Percentiles rank a stretch among this genome's conserved stretches.
Conservation (phyloP, 495 filamentous ascomycete genomes). For the Penicillium flavigenum region DNA sequence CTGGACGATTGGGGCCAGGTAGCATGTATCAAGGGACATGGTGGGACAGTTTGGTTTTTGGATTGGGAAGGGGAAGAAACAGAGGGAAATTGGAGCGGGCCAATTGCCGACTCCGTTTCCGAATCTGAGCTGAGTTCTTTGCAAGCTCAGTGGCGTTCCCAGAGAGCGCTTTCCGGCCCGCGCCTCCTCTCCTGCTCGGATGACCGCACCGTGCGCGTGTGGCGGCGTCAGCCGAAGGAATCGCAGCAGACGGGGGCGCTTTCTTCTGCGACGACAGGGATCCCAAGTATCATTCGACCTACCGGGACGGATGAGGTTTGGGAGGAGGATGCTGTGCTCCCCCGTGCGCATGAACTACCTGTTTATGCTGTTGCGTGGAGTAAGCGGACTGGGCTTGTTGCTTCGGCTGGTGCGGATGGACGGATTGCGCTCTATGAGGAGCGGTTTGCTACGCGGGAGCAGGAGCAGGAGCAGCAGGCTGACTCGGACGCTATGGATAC, state of each 20-base stretch:
- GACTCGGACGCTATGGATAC: slow-evolving; percentile 42
- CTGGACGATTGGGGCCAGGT: slow-evolving; percentile 90
- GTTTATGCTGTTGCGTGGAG: slow-evolving; percentile 86
- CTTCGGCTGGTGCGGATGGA: slow-evolving; percentile 83
- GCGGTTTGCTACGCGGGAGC: slow-evolving; percentile 29
- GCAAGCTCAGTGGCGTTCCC: slow-evolving; percentile 40
- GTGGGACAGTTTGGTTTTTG: slow-evolving; percentile 81
- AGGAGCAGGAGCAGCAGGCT: slow-evolving; percentile 10
- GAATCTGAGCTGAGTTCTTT: slow-evolving; percentile 13
- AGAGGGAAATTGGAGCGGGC: not conserved
- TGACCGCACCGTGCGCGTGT: slow-evolving; percentile 73
- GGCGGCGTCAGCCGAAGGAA: slow-evolving; percentile 63
- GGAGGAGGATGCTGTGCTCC: slow-evolving; percentile 69
- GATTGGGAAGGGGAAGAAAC: slow-evolving; percentile 75
- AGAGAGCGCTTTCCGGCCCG: slow-evolving; percentile 53
- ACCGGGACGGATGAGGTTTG: slow-evolving; percentile 74
- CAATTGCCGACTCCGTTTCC: not conserved
- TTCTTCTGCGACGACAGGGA: slow-evolving; percentile 37
- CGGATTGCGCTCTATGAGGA: slow-evolving; percentile 79
- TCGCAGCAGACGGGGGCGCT: slow-evolving; percentile 23
- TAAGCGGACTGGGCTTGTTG: slow-evolving; percentile 66
- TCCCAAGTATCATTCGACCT: slow-evolving; percentile 80
- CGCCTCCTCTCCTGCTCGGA: slow-evolving; percentile 76
- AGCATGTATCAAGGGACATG: slow-evolving; percentile 74
- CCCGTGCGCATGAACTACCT: slow-evolving; percentile 70